Evolutionary conservation across 208 protist species (phyloP).

Genomic region (Leishmania turanica): DNA sequence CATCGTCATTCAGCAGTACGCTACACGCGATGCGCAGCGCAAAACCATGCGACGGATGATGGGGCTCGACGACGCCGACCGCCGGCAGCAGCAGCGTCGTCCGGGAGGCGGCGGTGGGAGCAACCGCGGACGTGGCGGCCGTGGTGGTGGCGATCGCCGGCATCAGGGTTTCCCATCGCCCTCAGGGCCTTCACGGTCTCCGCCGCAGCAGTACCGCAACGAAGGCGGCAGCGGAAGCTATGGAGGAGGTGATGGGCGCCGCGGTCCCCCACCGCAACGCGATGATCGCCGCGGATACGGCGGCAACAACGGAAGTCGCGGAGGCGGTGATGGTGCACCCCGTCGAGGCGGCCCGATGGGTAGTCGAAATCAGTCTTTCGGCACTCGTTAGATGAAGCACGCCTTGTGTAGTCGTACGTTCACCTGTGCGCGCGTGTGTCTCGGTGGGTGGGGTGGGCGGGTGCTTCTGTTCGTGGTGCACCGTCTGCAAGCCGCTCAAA

Average conservation of each 20-base stretch:
- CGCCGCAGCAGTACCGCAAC: slow-evolving; percentile 3
- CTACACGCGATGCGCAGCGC: slow-evolving; percentile 51
- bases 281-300: slow-evolving; percentile 9
- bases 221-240: slow-evolving; percentile 10
- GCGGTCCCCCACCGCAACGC: background rate
- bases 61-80: slow-evolving; percentile 36
- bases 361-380: slow-evolving; percentile 20
- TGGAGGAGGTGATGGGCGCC: slow-evolving; percentile 11
- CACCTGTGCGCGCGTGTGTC: background rate
- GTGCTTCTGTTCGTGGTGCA: background rate
- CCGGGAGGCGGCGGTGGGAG: slow-evolving; percentile 10
- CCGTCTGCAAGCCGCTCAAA: background rate
- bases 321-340: slow-evolving; percentile 16
- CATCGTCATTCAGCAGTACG: slow-evolving; percentile 59
- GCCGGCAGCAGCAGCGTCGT: slow-evolving; percentile 1
- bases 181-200: background rate
- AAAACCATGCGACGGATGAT: slow-evolving; percentile 79
- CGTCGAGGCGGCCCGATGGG: slow-evolving; percentile 26
- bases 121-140: slow-evolving; percentile 19
- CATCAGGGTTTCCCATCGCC: background rate
- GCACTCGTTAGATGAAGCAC: slow-evolving; percentile 7
- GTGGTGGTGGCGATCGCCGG: slow-evolving; percentile 8
- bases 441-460: background rate
- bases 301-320: slow-evolving; percentile 1
- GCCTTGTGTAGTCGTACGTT: background rate